A percentile compares a stretch with the other conserved stretches of the same genome.
phyloP scores from a whole-genome alignment of 83 land plant species.

The Larix sibirica region DNA sequence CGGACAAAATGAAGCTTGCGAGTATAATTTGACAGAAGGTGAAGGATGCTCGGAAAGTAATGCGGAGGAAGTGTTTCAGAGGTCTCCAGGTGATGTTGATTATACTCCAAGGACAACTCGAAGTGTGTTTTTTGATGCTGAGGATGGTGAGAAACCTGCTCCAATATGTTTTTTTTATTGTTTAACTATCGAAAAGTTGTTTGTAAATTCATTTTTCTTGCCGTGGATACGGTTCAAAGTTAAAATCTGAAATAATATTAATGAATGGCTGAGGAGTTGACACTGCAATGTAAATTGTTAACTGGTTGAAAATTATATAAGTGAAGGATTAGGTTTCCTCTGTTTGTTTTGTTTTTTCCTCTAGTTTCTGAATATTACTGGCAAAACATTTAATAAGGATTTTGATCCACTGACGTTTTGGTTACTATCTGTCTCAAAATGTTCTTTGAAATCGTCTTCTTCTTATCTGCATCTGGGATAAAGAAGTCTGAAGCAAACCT shows the following conservation, averaged over 20 bases:
- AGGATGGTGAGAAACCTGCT: slow-evolving; percentile 11
- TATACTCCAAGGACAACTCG: slow-evolving; percentile 9
- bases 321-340: neutral
- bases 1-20: neutral
- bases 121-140: slow-evolving; percentile 15
- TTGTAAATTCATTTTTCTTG: too few relatives aligned
- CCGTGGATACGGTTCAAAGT: neutral
- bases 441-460: neutral
- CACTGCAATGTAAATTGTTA: neutral
- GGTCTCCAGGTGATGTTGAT: slow-evolving; percentile 4
- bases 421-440: neutral
- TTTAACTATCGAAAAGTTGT: too few relatives aligned
- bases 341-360: neutral
- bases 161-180: too few relatives aligned
- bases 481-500: neutral
- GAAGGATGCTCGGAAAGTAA: neutral
- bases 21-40: neutral
- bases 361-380: neutral
- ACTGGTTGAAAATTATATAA: neutral
- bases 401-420: neutral
- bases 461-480: neutral
- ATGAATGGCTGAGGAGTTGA: neutral
- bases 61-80: neutral
- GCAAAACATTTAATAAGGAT: neutral
- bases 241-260: neutral